A percentile compares a stretch with the other conserved stretches of the same genome.
Evolutionary conservation across 225 moss, liverwort and hornwort genomes (phyloP).

Genomic region (Antitrichia curtipendula): DNA sequence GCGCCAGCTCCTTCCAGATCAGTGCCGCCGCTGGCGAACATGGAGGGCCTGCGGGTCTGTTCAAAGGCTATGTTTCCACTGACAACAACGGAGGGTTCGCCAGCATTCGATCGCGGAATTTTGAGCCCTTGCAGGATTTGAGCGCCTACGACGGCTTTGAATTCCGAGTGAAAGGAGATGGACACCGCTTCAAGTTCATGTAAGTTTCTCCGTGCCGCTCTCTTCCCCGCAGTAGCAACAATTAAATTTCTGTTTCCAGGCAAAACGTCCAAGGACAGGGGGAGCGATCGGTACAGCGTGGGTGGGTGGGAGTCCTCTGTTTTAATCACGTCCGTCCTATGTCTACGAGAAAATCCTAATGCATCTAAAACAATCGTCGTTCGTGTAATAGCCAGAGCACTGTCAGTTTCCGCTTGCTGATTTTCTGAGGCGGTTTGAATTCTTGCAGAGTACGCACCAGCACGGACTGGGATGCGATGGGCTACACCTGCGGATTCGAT

Average conservation of each 20-base stretch:
- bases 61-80: slow-evolving; percentile 69
- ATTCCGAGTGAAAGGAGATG: slow-evolving; percentile 76
- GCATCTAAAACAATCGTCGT: not conserved
- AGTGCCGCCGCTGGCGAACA: slow-evolving; percentile 41
- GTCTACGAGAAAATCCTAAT: not conserved
- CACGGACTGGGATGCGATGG: slow-evolving; percentile 72
- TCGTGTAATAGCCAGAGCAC: not conserved
- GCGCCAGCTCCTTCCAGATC: slow-evolving; percentile 76
- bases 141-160: slow-evolving; percentile 71
- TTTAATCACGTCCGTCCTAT: not conserved
- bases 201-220: not conserved
- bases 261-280: not conserved
- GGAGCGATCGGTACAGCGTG: not conserved
- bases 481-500: slow-evolving; percentile 70
- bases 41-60: slow-evolving; percentile 57
- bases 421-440: not conserved
- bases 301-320: not conserved
- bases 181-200: slow-evolving; percentile 77
- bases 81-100: slow-evolving; percentile 87
- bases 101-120: slow-evolving; percentile 59
- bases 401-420: not conserved
- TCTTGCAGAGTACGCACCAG: slow-evolving; percentile 55
- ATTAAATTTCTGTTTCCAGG: not conserved
- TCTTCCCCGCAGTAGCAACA: not conserved
- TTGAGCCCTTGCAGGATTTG: slow-evolving; percentile 48